Base-by-base conservation (phyloP, 2,329 filamentous ascomycete species). In the Botrytis pseudocinerea region DNA sequence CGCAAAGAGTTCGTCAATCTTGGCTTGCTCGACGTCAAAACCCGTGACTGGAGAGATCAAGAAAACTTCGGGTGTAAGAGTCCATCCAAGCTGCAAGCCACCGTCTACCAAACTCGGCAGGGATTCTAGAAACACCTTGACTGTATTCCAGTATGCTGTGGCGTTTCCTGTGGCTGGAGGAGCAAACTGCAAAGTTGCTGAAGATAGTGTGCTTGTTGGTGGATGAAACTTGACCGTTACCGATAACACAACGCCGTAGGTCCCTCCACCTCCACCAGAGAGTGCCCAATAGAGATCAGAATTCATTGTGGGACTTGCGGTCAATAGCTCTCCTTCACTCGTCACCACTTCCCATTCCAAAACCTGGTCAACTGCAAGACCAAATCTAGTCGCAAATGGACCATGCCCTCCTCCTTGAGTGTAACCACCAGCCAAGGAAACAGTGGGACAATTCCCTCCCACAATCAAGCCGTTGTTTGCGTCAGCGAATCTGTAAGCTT, bases 221-320 rank as follows among this genome's bases (percentile, higher is more conserved):
- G 32, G 32, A 25, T 70, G 54, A 6, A 70, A 61, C 35, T 70
- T 70, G n/a, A 61, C 54, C 0, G 87, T 90, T 78, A 89, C 82
- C 2, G 85, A 87, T 20, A 85, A 79, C 2, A 90, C 87, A 1
- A 89, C 83, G 6, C 83, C 88, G 76, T 86, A 91, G 42, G 85
- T 90, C 18, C 88, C 87, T 14, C 85, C 86, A 2, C 89, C 89
- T 0, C 89, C 88, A 3, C 89, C 89, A 59, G 83, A 83, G 0
- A 90, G 80, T 1, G 89, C 89, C 89, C 89, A 92, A 81, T 87
- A 91, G 1, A 91, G 81, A 66, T 91, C 89, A 0, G 82, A 72
- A 75, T 91, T 74, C 0, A 76, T 77, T 0, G 82, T 83, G 1
- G 83, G 85, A 0, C 87, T 88, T 1, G 80, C 84, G 2, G 89